Conservation (phyloP, 345 rosid species). For the Linum trigynum region DNA sequence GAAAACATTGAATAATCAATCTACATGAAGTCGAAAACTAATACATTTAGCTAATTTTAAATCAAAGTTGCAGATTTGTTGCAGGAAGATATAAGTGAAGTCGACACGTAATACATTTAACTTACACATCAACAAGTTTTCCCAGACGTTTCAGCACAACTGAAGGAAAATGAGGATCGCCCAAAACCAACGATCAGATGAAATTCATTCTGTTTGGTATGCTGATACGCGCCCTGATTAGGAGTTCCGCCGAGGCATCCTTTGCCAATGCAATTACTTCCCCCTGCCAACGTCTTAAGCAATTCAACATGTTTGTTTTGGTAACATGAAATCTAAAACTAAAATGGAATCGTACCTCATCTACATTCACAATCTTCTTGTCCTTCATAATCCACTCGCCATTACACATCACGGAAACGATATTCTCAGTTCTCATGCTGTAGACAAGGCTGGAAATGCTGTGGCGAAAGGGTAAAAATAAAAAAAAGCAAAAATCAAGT, state of each 20-base stretch:
- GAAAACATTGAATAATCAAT: no score
- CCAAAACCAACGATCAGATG: constrained; percentile 12
- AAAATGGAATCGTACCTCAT: constrained; percentile 31
- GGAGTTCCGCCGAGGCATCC: constrained; percentile 34
- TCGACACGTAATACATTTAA: no score
- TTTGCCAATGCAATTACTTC: constrained; percentile 37
- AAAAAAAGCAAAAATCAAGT: background rate
- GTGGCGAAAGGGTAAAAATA: constrained; percentile 15
- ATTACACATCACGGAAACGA: constrained; percentile 59
- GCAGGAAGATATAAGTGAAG: no score
- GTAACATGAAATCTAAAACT: no score
- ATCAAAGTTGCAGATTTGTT: no score
- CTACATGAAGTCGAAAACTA: no score
- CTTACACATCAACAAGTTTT: no score
- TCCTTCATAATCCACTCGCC: constrained; percentile 69
- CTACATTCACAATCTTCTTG: constrained; percentile 41
- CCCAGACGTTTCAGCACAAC: no score
- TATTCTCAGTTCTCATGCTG: constrained; percentile 58
- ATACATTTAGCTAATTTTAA: no score
- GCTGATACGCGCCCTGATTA: constrained; percentile 43
- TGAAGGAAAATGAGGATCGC: background rate
- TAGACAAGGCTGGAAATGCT: constrained; percentile 56
- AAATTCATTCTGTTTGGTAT: constrained; percentile 44
- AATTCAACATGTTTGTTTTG: no score
- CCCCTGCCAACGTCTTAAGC: constrained; percentile 16